These are phyloP conservation scores for Euphorbia peplus DNA, from an alignment of 345 rosid species.

Conservation along the genomic window DNA sequence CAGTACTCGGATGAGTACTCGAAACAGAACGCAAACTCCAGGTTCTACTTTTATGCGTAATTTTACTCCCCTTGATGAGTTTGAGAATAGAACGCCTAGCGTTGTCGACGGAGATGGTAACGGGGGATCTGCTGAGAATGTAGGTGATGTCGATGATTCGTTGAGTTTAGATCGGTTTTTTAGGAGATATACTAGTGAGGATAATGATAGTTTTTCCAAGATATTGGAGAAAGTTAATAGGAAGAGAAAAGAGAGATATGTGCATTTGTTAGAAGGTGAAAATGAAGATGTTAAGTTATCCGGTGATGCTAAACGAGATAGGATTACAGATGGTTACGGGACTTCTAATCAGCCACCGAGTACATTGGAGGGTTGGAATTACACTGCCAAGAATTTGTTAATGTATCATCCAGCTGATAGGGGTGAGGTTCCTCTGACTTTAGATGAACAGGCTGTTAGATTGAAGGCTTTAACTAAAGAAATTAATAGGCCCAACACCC, in stretches of 20 bases:
- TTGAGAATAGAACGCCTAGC: slow-evolving; percentile 53
- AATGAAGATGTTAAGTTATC: slow-evolving; percentile 41
- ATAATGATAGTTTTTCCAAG: slow-evolving; percentile 82
- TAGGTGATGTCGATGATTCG: slow-evolving; percentile 45
- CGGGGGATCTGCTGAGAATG: slow-evolving; percentile 34
- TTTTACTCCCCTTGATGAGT: slow-evolving; percentile 82
- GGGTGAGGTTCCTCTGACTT: slow-evolving; percentile 79
- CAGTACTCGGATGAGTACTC: slow-evolving; percentile 18
- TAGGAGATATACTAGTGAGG: slow-evolving; percentile 86
- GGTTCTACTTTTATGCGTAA: slow-evolving; percentile 74
- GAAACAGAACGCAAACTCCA: slow-evolving; percentile 54
- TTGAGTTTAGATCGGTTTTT: slow-evolving; percentile 76
- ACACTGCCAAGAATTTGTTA: slow-evolving; percentile 79
- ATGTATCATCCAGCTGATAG: slow-evolving; percentile 95
- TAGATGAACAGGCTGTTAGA: slow-evolving; percentile 66
- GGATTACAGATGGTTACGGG: slow-evolving; percentile 93
- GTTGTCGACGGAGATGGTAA: slow-evolving; percentile 33
- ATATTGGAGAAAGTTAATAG: slow-evolving; percentile 82
- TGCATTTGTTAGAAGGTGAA: slow-evolving; percentile 59
- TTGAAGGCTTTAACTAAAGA: slow-evolving; percentile 74
- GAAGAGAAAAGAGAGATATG: slow-evolving; percentile 77
- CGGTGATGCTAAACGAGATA: slow-evolving; percentile 60
- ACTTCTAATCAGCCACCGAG: slow-evolving; percentile 90
- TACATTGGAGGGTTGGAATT: slow-evolving; percentile 87
- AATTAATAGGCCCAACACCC: slow-evolving; percentile 58